Evolutionary conservation across 169 alveolate species (phyloP).

Genomic region (Eimeria maxima): DNA sequence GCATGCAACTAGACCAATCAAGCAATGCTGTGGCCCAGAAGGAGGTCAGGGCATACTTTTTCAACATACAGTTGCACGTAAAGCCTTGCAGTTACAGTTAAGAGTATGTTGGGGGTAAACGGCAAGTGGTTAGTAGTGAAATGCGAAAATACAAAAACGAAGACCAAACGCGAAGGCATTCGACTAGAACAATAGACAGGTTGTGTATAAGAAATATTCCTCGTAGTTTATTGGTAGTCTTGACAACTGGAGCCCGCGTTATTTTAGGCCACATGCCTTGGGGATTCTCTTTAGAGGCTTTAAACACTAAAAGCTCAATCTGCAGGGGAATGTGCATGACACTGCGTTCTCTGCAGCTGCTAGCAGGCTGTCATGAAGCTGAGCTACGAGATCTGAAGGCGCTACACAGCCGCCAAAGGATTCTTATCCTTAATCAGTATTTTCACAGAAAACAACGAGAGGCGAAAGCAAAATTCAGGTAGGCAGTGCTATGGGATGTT

Average conservation of each 20-base stretch:
- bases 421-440: neutral
- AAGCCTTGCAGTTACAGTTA: neutral
- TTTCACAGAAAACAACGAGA: constrained; percentile 22
- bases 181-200: neutral
- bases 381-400: constrained; percentile 33
- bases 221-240: neutral
- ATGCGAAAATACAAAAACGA: too few species aligned
- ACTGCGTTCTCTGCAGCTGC: neutral
- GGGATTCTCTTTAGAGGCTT: neutral
- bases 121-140: too few species aligned
- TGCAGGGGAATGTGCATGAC: neutral
- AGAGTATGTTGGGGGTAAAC: too few species aligned
- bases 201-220: neutral
- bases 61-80: neutral
- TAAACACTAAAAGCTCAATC: too few species aligned
- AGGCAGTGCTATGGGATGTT: neutral
- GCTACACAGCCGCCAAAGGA: constrained; percentile 49
- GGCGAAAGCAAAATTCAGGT: constrained; percentile 31
- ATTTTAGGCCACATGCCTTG: too few species aligned
- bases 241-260: neutral
- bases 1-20: constrained; percentile 19
- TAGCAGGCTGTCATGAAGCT: constrained; percentile 46
- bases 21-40: constrained; percentile 39
- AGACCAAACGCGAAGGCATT: too few species aligned
- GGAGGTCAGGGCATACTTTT: constrained; percentile 6